Percentiles rank a stretch among this genome's conserved stretches.
Evolutionary conservation across 139 green algal genomes (phyloP).

Genomic region (Chlorella sp.): DNA sequence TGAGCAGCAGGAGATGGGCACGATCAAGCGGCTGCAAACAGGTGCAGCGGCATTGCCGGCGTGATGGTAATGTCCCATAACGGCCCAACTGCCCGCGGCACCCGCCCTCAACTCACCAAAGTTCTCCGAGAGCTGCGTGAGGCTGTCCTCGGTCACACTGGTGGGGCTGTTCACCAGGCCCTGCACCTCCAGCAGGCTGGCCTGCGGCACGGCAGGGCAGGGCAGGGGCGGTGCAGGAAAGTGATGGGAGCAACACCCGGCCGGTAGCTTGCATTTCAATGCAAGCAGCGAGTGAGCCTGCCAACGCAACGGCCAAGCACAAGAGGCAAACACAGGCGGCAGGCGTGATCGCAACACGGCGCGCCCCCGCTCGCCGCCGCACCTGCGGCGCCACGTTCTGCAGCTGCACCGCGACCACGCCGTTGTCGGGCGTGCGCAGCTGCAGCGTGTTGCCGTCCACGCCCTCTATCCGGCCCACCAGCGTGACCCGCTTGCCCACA

Average conservation of each 20-base stretch:
- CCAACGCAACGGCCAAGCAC: neutral
- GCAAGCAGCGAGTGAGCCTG: too few species aligned
- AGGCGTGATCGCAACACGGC: neutral
- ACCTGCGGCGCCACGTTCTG: conserved; percentile 28
- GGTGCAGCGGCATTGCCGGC: neutral
- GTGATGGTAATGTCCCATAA: neutral
- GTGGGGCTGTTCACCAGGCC: conserved; percentile 66
- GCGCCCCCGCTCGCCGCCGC: neutral
- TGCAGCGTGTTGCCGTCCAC: conserved; percentile 43
- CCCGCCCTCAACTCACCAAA: conserved; percentile 61
- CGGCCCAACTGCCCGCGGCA: neutral
- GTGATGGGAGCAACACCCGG: too few species aligned
- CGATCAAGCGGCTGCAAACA: neutral
- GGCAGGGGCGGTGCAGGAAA: too few species aligned
- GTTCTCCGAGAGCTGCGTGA: conserved; percentile 60
- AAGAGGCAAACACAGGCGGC: neutral
- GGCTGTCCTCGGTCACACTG: conserved; percentile 57
- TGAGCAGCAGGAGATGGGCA: too few species aligned
- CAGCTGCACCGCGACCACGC: conserved; percentile 52
- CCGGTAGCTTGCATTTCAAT: too few species aligned
- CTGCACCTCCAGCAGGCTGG: conserved; percentile 64
- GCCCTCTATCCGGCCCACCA: conserved; percentile 59
- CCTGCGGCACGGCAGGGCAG: neutral
- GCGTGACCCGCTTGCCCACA: conserved; percentile 58
- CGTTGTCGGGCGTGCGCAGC: conserved; percentile 54